A percentile compares a stretch with the other conserved stretches of the same genome.
These are phyloP conservation scores for Zalaria obscura DNA, from an alignment of 2,329 filamentous ascomycete genomes.

Conservation along the genomic window DNA sequence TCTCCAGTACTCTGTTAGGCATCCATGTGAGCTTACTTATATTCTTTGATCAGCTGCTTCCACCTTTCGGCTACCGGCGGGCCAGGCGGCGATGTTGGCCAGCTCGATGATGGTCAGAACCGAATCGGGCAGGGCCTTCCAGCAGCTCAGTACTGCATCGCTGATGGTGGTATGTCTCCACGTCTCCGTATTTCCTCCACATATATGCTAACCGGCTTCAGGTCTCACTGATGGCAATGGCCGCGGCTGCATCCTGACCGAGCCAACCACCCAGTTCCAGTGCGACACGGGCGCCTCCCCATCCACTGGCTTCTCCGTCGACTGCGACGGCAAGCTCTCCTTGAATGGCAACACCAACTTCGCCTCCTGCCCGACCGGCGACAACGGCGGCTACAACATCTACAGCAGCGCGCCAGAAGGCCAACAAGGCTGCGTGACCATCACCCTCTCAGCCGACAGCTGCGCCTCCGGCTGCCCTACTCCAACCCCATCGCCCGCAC, in stretches of 20 bases:
- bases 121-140: constrained; percentile 37
- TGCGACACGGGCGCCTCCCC: constrained; percentile 42
- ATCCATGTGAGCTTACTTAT: background rate
- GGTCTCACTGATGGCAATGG: constrained; percentile 40
- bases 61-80: constrained; percentile 35
- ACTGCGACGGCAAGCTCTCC: constrained; percentile 36
- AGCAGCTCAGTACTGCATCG: constrained; percentile 40
- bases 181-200: background rate
- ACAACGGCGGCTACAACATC: constrained; percentile 40
- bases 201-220: constrained; percentile 1
- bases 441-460: constrained; percentile 29
- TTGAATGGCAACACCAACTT: constrained; percentile 40
- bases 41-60: constrained; percentile 29
- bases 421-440: constrained; percentile 34
- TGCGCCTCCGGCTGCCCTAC: constrained; percentile 23
- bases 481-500: constrained; percentile 27
- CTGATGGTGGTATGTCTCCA: constrained; percentile 24
- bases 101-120: constrained; percentile 48
- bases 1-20: background rate
- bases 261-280: constrained; percentile 44
- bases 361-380: constrained; percentile 46
- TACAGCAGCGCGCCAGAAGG: constrained; percentile 30
- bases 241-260: constrained; percentile 50
- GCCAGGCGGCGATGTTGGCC: constrained; percentile 40
- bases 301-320: constrained; percentile 41